Evolutionary conservation across 2,329 filamentous ascomycete species (phyloP), one percentile per base, ranked within the genome.

Genomic region (Diplocarpon rosae): DNA sequence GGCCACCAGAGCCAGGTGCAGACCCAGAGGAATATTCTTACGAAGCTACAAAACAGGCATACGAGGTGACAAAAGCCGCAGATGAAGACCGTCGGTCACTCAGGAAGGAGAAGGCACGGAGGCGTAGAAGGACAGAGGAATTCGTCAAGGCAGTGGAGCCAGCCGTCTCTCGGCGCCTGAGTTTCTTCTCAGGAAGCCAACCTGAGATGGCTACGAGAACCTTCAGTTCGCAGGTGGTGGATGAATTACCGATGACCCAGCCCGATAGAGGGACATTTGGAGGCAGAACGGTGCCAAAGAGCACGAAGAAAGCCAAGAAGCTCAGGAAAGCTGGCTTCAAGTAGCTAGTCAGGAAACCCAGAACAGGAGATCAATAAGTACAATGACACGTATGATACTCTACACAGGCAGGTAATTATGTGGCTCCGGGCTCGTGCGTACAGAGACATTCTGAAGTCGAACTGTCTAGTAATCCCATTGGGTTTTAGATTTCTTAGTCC

Each of bases 231-330:
- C 60, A 62, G 36, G 38, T 48, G 3, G 45, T 52, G 12, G 52
- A 48, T 39, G 56, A 61, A 10, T 4, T 62, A 1, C 53, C 60
- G 11, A 62, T 62, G 59, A 62, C 70, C n/a, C 71, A 75, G 56
- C 70, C 71, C 11, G 62, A 69, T 16, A 50, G 65, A n/a, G 71
- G 71, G 2, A 51, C 59, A 4, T 71, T 71, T 64, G 71, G 70
- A 20, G 65, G 64, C 50, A 61, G 69, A 43, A 37, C 55, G 30
- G 39, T 39, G 10, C 45, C 54, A 39, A 64, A 62, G 47, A 63
- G 59, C 49, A 63, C 59, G 42, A 70, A 70, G 59, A 71, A 69
- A 55, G 47, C 51, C 13, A 69, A 68, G 59, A 66, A 62, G 55
- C 46, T 43, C n/a, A 53, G 57, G 31, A 52, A 49, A 20, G 56